Conservation (phyloP, 192 early-diverging fungal species). For the Kickxella alabastrina region DNA sequence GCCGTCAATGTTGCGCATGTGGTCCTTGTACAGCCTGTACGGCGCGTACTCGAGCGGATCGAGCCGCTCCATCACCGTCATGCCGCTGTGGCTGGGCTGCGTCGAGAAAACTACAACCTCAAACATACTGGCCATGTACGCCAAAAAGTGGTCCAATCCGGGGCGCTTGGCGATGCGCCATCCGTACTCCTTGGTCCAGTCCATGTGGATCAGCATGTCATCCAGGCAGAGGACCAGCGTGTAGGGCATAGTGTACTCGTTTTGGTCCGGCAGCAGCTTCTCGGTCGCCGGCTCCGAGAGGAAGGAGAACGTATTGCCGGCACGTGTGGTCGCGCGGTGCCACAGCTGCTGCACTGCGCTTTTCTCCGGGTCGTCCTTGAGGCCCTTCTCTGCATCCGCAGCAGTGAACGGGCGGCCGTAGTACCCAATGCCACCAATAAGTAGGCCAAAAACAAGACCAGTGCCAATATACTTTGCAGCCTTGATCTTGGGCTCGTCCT, state of each 20-base stretch:
- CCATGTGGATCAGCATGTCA: slow-evolving; percentile 88
- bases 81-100: slow-evolving; percentile 74
- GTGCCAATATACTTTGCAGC: slow-evolving; percentile 44
- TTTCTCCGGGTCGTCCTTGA: slow-evolving; percentile 35
- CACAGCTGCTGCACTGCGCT: slow-evolving; percentile 39
- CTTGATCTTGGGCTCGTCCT: slow-evolving; percentile 47
- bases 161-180: slow-evolving; percentile 97
- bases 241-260: slow-evolving; percentile 81
- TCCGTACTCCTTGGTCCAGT: slow-evolving; percentile 93
- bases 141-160: slow-evolving; percentile 91
- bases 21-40: slow-evolving; percentile 89
- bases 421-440: slow-evolving; percentile 43
- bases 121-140: slow-evolving; percentile 84
- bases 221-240: slow-evolving; percentile 95
- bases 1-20: slow-evolving; percentile 81
- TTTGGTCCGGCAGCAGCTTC: slow-evolving; percentile 88
- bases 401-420: slow-evolving; percentile 39
- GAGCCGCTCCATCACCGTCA: slow-evolving; percentile 79
- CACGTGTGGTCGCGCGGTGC: slow-evolving; percentile 29
- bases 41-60: slow-evolving; percentile 85
- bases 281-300: slow-evolving; percentile 71
- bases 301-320: slow-evolving; percentile 23
- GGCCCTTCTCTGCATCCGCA: slow-evolving; percentile 33
- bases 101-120: slow-evolving; percentile 97
- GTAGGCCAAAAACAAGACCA: slow-evolving; percentile 38